Conservation (phyloP, 768 basidiomycete genomes). For the Boletus pseudo-olivaceus region DNA sequence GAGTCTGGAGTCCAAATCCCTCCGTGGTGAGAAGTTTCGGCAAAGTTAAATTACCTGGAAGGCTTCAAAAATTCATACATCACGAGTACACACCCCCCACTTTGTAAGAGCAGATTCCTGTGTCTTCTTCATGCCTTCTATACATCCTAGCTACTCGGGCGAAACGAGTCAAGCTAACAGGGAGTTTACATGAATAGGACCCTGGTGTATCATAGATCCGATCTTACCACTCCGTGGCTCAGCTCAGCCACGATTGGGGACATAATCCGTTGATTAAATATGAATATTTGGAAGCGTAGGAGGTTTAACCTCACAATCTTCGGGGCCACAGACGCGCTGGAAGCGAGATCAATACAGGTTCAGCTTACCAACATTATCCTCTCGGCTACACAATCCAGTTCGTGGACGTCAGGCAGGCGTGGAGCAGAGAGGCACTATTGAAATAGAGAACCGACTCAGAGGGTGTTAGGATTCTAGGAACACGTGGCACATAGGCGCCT, state of each 20-base stretch:
- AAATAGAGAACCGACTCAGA: no score
- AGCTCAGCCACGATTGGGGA: no score
- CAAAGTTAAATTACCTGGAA: neutral
- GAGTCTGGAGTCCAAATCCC: no score
- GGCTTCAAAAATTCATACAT: neutral
- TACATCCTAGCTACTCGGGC: neutral
- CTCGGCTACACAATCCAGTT: neutral
- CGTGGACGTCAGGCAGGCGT: no score
- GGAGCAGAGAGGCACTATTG: no score
- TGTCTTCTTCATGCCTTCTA: no score
- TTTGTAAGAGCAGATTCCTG: no score
- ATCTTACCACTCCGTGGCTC: neutral
- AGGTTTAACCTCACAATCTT: neutral
- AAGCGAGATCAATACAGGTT: neutral
- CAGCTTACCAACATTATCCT: neutral
- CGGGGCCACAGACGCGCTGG: neutral
- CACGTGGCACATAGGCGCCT: no score
- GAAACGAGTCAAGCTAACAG: neutral
- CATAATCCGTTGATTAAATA: neutral
- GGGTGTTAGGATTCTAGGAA: no score
- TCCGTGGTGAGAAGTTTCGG: no score
- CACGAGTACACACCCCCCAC: no score
- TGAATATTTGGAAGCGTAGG: neutral
- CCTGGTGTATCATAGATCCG: neutral
- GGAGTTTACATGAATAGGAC: neutral